Evolutionary conservation across 2,329 filamentous ascomycete species (phyloP).

Genomic region (Cladosporium halotolerans): DNA sequence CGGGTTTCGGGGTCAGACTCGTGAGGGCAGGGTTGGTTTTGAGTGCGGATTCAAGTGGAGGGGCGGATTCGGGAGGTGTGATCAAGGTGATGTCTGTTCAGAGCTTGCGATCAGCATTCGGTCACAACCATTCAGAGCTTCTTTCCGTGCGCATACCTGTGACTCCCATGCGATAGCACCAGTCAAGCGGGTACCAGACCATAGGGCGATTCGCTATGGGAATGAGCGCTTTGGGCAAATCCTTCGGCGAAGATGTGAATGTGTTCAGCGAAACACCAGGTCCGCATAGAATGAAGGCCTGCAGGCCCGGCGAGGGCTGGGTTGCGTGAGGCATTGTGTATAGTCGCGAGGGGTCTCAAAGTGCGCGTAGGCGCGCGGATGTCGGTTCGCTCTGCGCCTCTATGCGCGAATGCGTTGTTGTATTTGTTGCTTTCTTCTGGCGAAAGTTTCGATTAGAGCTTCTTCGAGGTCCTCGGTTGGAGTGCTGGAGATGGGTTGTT

Average conservation of each 20-base stretch:
- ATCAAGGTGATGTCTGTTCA: conserved; percentile 50
- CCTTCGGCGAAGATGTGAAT: conserved; percentile 72
- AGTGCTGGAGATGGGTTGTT: neutral
- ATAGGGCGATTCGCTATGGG: conserved; percentile 81
- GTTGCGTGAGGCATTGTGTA: conserved; percentile 66
- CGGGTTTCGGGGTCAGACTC: conserved; percentile 62
- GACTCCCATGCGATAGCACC: conserved; percentile 74
- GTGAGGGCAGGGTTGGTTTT: conserved; percentile 75
- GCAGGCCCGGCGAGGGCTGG: conserved; percentile 69
- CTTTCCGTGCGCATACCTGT: conserved; percentile 46
- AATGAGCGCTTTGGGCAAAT: conserved; percentile 74
- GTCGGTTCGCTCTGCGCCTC: too few relatives aligned
- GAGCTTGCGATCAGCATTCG: neutral
- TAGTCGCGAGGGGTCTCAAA: neutral
- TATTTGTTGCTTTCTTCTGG: too few relatives aligned
- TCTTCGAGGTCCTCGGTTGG: too few relatives aligned
- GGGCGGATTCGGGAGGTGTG: conserved; percentile 50
- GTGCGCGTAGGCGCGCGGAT: neutral
- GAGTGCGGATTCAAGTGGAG: conserved; percentile 62
- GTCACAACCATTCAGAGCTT: too few relatives aligned
- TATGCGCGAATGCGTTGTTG: too few relatives aligned
- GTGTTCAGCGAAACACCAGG: conserved; percentile 76
- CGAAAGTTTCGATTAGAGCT: too few relatives aligned
- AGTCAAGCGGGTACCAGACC: conserved; percentile 85
- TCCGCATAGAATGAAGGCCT: conserved; percentile 76